phyloP scores from a whole-genome alignment of 306 rosid species.

The Benincasa hispida region DNA sequence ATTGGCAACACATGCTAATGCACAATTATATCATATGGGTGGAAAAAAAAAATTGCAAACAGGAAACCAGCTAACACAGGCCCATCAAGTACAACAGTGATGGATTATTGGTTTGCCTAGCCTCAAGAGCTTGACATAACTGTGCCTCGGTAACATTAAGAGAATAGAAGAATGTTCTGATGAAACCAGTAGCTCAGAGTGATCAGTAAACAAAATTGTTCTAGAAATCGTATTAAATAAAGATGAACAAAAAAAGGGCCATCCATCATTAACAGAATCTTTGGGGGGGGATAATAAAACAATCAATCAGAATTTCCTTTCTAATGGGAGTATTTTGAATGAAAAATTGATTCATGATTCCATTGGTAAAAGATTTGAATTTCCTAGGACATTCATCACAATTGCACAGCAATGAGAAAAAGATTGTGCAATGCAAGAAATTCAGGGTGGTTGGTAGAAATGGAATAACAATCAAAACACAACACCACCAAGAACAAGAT shows the following conservation, averaged over 20 bases:
- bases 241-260: not conserved
- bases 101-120: not conserved
- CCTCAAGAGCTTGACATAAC: not conserved
- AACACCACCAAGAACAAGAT: not conserved
- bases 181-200: not conserved
- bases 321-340: not conserved
- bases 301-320: not conserved
- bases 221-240: not conserved
- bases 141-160: not conserved
- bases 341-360: not conserved
- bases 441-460: not conserved
- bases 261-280: not conserved
- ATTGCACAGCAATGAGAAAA: not conserved
- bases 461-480: not conserved
- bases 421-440: not conserved
- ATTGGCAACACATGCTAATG: not conserved
- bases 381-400: not conserved
- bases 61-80: not conserved
- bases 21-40: not conserved
- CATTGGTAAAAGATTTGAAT: not conserved
- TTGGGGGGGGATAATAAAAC: too few species aligned
- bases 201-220: not conserved
- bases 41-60: too few species aligned
- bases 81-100: not conserved
- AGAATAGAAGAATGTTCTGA: not conserved